phyloP scores from a whole-genome alignment of 495 filamentous ascomycete genomes.

The Glarea lozoyensis region DNA sequence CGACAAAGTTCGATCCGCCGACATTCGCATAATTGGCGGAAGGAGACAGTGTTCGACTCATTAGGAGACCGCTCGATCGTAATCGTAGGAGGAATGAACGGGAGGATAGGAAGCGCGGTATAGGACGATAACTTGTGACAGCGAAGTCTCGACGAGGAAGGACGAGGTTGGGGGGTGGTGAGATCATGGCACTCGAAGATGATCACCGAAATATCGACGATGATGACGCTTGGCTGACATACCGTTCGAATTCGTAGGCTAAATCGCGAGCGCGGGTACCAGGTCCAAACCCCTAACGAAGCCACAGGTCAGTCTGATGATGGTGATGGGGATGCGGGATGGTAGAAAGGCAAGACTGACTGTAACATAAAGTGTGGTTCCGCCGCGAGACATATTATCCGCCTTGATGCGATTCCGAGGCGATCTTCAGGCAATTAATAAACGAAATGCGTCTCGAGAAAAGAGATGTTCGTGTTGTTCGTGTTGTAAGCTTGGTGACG shows the following conservation, averaged over 20 bases:
- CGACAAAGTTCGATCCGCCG: slow-evolving; percentile 17
- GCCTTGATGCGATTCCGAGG: background rate
- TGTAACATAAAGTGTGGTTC: slow-evolving; percentile 90
- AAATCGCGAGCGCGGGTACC: slow-evolving; percentile 98
- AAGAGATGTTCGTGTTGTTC: too few species aligned
- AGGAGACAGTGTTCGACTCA: slow-evolving; percentile 30
- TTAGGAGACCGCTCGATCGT: slow-evolving; percentile 51
- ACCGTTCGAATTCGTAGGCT: slow-evolving; percentile 99
- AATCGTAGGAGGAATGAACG: slow-evolving; percentile 21
- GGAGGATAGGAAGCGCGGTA: slow-evolving; percentile 26
- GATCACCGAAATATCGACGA: slow-evolving; percentile 36
- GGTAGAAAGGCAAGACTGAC: slow-evolving; percentile 3
- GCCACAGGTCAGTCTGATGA: slow-evolving; percentile 25
- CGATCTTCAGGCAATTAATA: background rate
- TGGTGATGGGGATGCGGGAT: background rate
- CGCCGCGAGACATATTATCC: slow-evolving; percentile 75
- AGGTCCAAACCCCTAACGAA: slow-evolving; percentile 77
- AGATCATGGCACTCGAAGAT: slow-evolving; percentile 32
- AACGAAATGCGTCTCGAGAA: too few species aligned
- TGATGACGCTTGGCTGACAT: slow-evolving; percentile 49
- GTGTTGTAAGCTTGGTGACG: too few species aligned
- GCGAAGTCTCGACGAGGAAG: slow-evolving; percentile 22
- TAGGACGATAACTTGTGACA: slow-evolving; percentile 28
- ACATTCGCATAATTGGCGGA: slow-evolving; percentile 12
- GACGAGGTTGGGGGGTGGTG: slow-evolving; percentile 17